These are phyloP conservation scores for Botrytis porri DNA, from an alignment of 2,329 filamentous ascomycete genomes.

Conservation along the genomic window DNA sequence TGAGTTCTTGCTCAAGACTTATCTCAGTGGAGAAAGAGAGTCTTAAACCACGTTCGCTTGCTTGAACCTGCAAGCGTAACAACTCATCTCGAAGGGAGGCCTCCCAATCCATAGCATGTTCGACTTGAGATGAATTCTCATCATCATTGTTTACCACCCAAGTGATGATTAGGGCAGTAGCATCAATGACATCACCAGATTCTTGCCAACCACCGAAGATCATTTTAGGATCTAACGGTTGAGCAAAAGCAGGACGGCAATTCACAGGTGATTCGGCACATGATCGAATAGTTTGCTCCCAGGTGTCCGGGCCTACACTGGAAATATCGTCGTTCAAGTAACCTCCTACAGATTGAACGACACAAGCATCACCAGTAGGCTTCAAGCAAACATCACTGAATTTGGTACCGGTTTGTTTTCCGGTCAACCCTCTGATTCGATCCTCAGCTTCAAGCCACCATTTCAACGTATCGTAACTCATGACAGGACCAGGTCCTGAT, in stretches of 20 bases:
- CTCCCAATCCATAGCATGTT: conserved; percentile 86
- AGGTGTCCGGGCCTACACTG: conserved; percentile 61
- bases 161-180: conserved; percentile 79
- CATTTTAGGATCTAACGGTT: conserved; percentile 81
- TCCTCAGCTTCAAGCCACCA: conserved; percentile 96
- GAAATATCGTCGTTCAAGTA: conserved; percentile 73
- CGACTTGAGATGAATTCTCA: conserved; percentile 68
- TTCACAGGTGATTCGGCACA: conserved; percentile 79
- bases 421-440: conserved; percentile 69
- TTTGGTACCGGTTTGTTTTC: conserved; percentile 62
- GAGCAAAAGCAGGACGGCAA: conserved; percentile 84
- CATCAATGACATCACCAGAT: conserved; percentile 63
- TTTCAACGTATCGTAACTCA: conserved; percentile 81
- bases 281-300: conserved; percentile 67
- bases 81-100: conserved; percentile 71
- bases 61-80: conserved; percentile 76
- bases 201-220: conserved; percentile 77
- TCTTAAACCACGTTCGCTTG: conserved; percentile 70
- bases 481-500: conserved; percentile 66
- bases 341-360: conserved; percentile 86
- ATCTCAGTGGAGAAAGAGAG: conserved; percentile 95
- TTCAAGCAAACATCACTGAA: conserved; percentile 92
- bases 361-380: conserved; percentile 82
- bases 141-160: conserved; percentile 91
- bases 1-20: conserved; percentile 91